Evolutionary conservation across 768 basidiomycete genomes (phyloP).

Genomic region (Strobilomyces confusus): DNA sequence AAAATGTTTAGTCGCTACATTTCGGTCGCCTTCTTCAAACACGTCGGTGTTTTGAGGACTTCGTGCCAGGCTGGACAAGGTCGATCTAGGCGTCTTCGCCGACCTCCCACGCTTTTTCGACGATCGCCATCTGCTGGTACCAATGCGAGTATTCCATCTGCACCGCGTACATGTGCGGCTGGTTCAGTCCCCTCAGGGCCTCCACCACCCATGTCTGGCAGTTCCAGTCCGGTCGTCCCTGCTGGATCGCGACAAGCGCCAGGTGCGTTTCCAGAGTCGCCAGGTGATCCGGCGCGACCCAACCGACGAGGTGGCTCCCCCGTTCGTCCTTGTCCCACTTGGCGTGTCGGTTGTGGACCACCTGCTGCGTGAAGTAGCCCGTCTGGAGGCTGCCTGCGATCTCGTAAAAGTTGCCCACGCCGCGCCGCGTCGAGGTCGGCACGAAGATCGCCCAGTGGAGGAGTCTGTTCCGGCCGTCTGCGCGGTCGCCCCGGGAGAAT

Average conservation of each 20-base stretch:
- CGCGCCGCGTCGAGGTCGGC: constrained; percentile 16
- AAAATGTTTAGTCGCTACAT: no score
- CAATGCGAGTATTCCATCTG: constrained; percentile 12
- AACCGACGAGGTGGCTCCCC: constrained; percentile 11
- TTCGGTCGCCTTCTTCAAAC: no score
- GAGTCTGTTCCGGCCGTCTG: not conserved
- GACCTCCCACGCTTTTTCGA: constrained; percentile 15
- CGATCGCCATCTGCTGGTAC: constrained; percentile 13
- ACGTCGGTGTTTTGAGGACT: not conserved
- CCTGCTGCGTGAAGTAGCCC: constrained; percentile 14
- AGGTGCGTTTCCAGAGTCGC: not conserved
- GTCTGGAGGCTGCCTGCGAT: not conserved
- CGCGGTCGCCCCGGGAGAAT: constrained; percentile 7
- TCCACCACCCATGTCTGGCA: constrained; percentile 22
- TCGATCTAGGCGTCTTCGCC: constrained; percentile 12
- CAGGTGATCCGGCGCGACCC: constrained; percentile 1
- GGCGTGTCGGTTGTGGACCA: constrained; percentile 13
- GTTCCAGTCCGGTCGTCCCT: not conserved
- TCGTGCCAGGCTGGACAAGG: not conserved
- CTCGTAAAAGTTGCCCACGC: constrained; percentile 20
- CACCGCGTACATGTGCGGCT: constrained; percentile 13
- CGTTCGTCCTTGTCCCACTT: constrained; percentile 13
- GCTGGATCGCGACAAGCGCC: constrained; percentile 8
- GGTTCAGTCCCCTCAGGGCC: constrained; percentile 11
- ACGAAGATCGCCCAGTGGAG: constrained; percentile 25